These are phyloP conservation scores for Collybiopsis luxurians DNA, from an alignment of 768 basidiomycete genomes.

Conservation along the genomic window DNA sequence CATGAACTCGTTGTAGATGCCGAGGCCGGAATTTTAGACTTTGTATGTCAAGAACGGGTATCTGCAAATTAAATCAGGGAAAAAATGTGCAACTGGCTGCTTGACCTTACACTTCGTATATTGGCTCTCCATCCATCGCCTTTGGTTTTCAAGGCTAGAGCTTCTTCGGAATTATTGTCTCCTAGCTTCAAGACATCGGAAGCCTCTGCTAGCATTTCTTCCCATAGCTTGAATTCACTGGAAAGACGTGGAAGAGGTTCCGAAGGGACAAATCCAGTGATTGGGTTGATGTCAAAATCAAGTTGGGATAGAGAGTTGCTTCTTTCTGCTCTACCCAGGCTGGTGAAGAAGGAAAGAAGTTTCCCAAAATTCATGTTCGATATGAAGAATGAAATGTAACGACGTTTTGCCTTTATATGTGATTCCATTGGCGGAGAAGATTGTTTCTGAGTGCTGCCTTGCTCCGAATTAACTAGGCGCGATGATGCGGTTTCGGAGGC, in stretches of 20 bases:
- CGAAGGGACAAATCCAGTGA: constrained; percentile 84
- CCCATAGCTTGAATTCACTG: constrained; percentile 63
- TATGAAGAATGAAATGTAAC: too few relatives aligned
- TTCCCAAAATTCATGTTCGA: too few relatives aligned
- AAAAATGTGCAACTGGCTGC: constrained; percentile 11
- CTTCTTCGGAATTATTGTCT: constrained; percentile 49
- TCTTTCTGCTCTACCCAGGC: too few relatives aligned
- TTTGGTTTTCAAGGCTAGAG: constrained; percentile 42
- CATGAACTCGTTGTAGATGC: constrained; percentile 78
- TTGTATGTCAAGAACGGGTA: constrained; percentile 64
- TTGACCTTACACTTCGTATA: constrained; percentile 45
- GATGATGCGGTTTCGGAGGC: too few relatives aligned
- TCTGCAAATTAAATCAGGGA: constrained; percentile 40
- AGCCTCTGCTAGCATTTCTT: constrained; percentile 57
- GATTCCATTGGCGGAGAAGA: too few relatives aligned
- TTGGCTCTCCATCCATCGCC: constrained; percentile 66
- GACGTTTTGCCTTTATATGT: too few relatives aligned
- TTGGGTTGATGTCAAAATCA: constrained; percentile 56
- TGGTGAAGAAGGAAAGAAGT: too few relatives aligned
- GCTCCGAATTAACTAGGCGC: too few relatives aligned
- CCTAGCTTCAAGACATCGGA: constrained; percentile 53
- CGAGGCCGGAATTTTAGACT: constrained; percentile 53
- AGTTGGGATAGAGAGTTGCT: constrained; percentile 29
- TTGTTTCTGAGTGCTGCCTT: too few relatives aligned
- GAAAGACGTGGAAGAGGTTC: constrained; percentile 57